Conservation (phyloP, 805 yeast genomes). For the Sungouiella blattae region DNA sequence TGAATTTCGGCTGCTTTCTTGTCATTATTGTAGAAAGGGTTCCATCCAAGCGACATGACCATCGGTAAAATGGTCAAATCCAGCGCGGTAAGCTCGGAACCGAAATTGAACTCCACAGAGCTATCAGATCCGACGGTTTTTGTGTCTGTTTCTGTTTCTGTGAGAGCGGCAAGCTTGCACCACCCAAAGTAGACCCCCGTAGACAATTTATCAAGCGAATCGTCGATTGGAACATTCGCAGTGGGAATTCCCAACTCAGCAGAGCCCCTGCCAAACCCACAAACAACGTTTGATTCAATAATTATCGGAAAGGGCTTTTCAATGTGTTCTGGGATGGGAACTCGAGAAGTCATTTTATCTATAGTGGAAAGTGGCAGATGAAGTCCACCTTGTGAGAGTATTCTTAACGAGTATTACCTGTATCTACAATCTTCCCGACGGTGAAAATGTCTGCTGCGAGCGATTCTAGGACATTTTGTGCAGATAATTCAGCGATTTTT, state of each 20-base stretch:
- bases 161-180: conserved; percentile 34
- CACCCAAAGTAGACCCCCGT: conserved; percentile 94
- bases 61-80: conserved; percentile 62
- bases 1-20: conserved; percentile 86
- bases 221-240: conserved; percentile 74
- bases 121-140: conserved; percentile 15
- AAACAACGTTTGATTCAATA: conserved; percentile 46
- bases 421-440: too few relatives aligned
- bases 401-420: too few relatives aligned
- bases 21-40: conserved; percentile 82
- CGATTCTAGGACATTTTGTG: too few relatives aligned
- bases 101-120: conserved; percentile 53
- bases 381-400: too few relatives aligned
- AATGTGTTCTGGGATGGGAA: conserved; percentile 29
- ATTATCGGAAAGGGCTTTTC: conserved; percentile 52
- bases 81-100: conserved; percentile 43
- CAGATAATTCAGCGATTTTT: too few relatives aligned
- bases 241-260: conserved; percentile 93
- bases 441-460: too few relatives aligned
- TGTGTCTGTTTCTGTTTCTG: conserved; percentile 6
- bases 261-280: conserved; percentile 96
- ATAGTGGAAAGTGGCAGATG: too few relatives aligned
- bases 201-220: conserved; percentile 39
- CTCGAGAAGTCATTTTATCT: conserved; percentile 21
- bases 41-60: conserved; percentile 96